Conservation (phyloP, 495 filamentous ascomycete species). For the Neurospora sublineolata region DNA sequence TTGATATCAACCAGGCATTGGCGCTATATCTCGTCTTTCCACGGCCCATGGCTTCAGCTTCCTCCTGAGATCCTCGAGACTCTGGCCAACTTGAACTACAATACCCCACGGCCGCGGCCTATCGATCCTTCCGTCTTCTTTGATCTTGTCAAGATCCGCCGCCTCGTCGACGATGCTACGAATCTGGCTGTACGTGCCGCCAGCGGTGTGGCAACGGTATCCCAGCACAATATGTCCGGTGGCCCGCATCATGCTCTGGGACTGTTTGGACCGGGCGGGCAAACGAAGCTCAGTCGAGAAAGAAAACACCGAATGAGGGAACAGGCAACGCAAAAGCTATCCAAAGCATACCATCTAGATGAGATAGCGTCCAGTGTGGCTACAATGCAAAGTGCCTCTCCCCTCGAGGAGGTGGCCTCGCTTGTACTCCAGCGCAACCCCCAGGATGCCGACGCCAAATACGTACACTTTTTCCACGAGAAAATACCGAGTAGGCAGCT, state of each 20-base stretch:
- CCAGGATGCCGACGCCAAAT: constrained; percentile 57
- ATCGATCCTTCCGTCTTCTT: constrained; percentile 75
- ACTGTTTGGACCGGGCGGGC: constrained; percentile 41
- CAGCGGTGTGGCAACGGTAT: constrained; percentile 53
- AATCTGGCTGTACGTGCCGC: constrained; percentile 65
- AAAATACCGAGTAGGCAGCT: constrained; percentile 71
- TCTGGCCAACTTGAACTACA: constrained; percentile 67
- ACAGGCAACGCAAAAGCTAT: constrained; percentile 62
- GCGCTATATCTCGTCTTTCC: constrained; percentile 73
- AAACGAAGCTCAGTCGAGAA: constrained; percentile 59
- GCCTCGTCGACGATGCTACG: constrained; percentile 64
- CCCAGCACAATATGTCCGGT: constrained; percentile 44
- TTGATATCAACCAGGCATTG: constrained; percentile 46
- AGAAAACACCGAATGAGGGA: constrained; percentile 65
- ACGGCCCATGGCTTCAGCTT: constrained; percentile 77
- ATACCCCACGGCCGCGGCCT: constrained; percentile 58
- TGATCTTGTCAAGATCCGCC: constrained; percentile 68
- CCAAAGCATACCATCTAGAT: constrained; percentile 62
- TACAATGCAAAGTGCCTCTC: constrained; percentile 71
- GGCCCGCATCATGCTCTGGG: constrained; percentile 46
- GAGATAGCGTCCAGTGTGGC: constrained; percentile 74
- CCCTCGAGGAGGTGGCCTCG: constrained; percentile 65
- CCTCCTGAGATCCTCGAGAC: constrained; percentile 70
- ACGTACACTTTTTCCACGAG: constrained; percentile 81
- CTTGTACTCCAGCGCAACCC: constrained; percentile 56